Percentiles rank a stretch among this genome's conserved stretches.
Conservation (phyloP, 2,329 filamentous ascomycete species). For the Chaetomium sp. region DNA sequence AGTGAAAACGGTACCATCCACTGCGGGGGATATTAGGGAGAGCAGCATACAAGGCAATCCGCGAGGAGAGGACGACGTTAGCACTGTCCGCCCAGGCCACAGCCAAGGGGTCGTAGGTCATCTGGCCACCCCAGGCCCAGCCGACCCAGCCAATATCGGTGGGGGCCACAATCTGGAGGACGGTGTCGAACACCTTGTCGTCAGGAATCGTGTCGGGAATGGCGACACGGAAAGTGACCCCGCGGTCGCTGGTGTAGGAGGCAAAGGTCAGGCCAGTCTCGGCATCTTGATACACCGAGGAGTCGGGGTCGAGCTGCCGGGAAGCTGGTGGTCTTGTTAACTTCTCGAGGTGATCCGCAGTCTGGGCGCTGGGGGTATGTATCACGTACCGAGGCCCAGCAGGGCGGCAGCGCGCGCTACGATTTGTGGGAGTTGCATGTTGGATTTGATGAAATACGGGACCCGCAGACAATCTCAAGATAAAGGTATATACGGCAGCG, state of each 20-base stretch:
- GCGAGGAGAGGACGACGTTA: conserved; percentile 35
- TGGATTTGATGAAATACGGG: conserved; percentile 5
- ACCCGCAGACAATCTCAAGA: not conserved
- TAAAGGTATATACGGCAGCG: not conserved
- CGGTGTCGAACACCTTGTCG: conserved; percentile 26
- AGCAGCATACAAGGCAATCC: conserved; percentile 38
- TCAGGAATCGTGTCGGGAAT: conserved; percentile 29
- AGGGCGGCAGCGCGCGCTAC: conserved; percentile 26
- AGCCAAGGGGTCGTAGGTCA: conserved; percentile 42
- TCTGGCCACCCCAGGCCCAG: conserved; percentile 43
- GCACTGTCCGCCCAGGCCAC: conserved; percentile 39
- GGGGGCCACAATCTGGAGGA: conserved; percentile 39
- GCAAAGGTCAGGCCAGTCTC: conserved; percentile 40
- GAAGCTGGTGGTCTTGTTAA: conserved; percentile 3
- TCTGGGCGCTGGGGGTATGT: not conserved
- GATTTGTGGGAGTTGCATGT: conserved; percentile 29
- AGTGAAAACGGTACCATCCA: not conserved
- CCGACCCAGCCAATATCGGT: conserved; percentile 41
- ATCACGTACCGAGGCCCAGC: conserved; percentile 27
- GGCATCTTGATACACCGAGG: conserved; percentile 29
- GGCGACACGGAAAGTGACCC: conserved; percentile 32
- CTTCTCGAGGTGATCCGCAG: not conserved
- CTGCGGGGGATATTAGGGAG: not conserved
- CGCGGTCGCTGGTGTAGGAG: conserved; percentile 33
- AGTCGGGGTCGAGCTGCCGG: conserved; percentile 29